Conservation (phyloP, 2,329 filamentous ascomycete genomes). For the Alternaria sp. region DNA sequence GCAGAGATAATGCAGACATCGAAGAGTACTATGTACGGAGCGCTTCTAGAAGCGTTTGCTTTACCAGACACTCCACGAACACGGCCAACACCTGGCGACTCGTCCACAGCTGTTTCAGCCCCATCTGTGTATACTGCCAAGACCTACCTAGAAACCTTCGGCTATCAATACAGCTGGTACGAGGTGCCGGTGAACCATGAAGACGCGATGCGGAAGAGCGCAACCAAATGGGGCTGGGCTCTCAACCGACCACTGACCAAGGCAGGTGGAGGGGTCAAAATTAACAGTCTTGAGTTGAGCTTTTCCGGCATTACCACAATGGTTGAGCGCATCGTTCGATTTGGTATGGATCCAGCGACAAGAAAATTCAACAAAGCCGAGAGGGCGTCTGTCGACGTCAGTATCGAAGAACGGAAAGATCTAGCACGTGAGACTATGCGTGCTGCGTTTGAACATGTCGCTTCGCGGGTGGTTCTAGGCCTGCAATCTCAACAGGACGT, state of each 20-base stretch:
- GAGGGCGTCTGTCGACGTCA: slow-evolving; percentile 54
- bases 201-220: slow-evolving; percentile 62
- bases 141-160: slow-evolving; percentile 27
- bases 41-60: slow-evolving; percentile 82
- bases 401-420: slow-evolving; percentile 67
- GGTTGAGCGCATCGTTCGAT: slow-evolving; percentile 65
- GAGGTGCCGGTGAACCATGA: slow-evolving; percentile 65
- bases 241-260: slow-evolving; percentile 73
- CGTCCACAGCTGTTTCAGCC: neutral
- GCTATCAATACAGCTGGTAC: slow-evolving; percentile 59
- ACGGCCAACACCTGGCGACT: slow-evolving; percentile 6
- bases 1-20: slow-evolving; percentile 61
- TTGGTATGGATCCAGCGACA: slow-evolving; percentile 42
- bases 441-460: slow-evolving; percentile 86
- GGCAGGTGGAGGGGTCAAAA: slow-evolving; percentile 44
- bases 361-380: slow-evolving; percentile 39
- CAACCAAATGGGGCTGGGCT: slow-evolving; percentile 68
- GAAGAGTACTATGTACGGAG: slow-evolving; percentile 79
- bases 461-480: slow-evolving; percentile 74
- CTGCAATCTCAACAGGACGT: slow-evolving; percentile 55
- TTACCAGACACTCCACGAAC: slow-evolving; percentile 55
- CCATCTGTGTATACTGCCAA: slow-evolving; percentile 24
- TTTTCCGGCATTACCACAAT: slow-evolving; percentile 77
- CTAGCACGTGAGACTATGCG: slow-evolving; percentile 80
- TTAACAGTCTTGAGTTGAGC: slow-evolving; percentile 45